Percentiles rank a stretch among this genome's conserved stretches.
These are phyloP conservation scores for Tetrapisispora pingtungensis DNA, from an alignment of 805 yeast species.

Conservation along the genomic window DNA sequence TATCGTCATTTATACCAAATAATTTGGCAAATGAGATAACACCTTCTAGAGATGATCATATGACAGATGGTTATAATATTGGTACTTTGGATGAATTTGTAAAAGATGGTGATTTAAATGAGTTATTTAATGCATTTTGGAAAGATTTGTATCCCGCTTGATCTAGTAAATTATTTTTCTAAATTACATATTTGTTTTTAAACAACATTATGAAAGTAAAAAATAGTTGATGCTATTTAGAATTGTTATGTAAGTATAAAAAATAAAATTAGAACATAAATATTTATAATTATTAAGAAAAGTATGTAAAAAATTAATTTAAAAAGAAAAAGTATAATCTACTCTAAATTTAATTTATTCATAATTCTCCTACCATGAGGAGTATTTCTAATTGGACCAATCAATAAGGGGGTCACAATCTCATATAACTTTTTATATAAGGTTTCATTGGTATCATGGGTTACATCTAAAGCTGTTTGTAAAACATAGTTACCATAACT, in stretches of 20 bases:
- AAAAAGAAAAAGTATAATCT: not conserved
- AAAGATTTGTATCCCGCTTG: conserved; percentile 16
- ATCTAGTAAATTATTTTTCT: too few relatives aligned
- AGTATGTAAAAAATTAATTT: too few relatives aligned
- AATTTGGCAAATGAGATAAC: not conserved
- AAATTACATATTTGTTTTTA: too few relatives aligned
- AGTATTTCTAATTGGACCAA: conserved; percentile 65
- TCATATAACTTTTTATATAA: conserved; percentile 48
- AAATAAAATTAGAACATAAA: not conserved
- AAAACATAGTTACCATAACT: conserved; percentile 92
- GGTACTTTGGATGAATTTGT: conserved; percentile 29
- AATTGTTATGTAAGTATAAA: not conserved
- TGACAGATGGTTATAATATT: conserved; percentile 10
- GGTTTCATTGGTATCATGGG: conserved; percentile 23
- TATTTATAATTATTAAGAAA: too few relatives aligned
- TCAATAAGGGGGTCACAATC: conserved; percentile 61
- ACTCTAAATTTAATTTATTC: conserved; percentile 42
- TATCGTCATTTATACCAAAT: not conserved
- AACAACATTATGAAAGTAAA: too few relatives aligned
- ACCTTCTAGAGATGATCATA: not conserved
- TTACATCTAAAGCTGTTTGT: conserved; percentile 76
- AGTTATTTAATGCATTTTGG: conserved; percentile 24
- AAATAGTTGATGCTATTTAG: too few relatives aligned
- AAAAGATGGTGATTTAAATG: conserved; percentile 21
- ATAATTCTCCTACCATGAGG: conserved; percentile 94